Evolutionary conservation across 371 early-diverging fungal species (phyloP), one percentile per base, ranked within the genome.

Genomic region (Rhizopus arrhizus): DNA sequence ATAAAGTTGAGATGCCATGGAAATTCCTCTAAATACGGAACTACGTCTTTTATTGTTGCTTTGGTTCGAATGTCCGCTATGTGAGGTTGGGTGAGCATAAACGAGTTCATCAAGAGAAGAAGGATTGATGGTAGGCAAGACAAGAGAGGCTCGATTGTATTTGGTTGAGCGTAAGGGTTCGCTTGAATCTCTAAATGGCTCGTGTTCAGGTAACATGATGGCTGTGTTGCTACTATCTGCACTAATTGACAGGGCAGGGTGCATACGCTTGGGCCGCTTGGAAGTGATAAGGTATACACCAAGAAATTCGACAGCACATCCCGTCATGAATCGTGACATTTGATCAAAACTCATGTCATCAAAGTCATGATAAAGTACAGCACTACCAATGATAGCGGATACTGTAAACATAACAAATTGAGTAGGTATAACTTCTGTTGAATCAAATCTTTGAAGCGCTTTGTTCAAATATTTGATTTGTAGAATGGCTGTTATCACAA

Each of bases 351-450:
- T 71, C 78, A 83, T 83, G n/a, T 75, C 77, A 41, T 84, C 84
- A 79, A 88, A 89, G 60, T 90, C 90, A 56, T 86, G 84, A 62
- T 89, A 89, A 9, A 89, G 73, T 2, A 89, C 77, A 5, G 89
- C 88, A 41, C 87, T 86, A 31, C 91, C 90, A 32, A 88, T 76
- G 45, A 91, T 90, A 9, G 88, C 88, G 2, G 84, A 86, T n/a
- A 89, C 78, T 0, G 92, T 91, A 57, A 90, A 91, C 11, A 89
- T 70, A 2, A 91, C 91, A 69, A 89, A 91, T 61, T 91, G 90
- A 3, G 90, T 91, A 1, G 91, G 91, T 43, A 91, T 90, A 8
- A 91, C 91, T 70, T 87, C 88, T 1, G 89, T 89, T 0, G 89
- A 86, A 52, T 89, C 88, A 52, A 89, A 89, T 13, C 80, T 73